These are phyloP conservation scores for Uncinocarpus reesii DNA, from an alignment of 2,329 filamentous ascomycete genomes.

Conservation along the genomic window DNA sequence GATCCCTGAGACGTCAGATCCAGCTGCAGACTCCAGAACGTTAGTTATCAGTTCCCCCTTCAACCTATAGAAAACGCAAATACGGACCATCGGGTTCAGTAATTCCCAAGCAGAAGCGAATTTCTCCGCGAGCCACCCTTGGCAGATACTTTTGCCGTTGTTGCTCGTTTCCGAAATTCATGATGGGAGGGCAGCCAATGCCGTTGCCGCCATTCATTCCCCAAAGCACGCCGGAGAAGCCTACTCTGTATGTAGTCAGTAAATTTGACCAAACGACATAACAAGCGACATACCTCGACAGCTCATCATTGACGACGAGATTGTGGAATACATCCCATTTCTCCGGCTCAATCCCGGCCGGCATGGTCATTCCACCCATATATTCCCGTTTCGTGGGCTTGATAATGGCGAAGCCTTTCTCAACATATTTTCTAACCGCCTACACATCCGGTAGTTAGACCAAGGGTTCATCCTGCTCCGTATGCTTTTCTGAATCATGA, in stretches of 20 bases:
- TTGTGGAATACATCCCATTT: constrained; percentile 50
- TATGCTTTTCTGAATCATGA: neutral
- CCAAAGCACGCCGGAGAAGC: constrained; percentile 48
- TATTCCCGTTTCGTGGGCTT: constrained; percentile 33
- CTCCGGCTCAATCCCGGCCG: constrained; percentile 38
- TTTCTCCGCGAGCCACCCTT: constrained; percentile 48
- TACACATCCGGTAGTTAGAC: constrained; percentile 13
- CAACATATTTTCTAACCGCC: constrained; percentile 31
- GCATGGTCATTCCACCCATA: constrained; percentile 32
- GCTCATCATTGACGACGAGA: constrained; percentile 48
- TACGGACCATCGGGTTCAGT: constrained; percentile 51
- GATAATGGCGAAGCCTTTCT: constrained; percentile 32
- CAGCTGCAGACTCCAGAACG: constrained; percentile 30
- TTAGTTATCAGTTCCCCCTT: too few species aligned
- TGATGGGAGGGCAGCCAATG: constrained; percentile 55
- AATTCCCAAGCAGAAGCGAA: constrained; percentile 54
- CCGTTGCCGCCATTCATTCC: constrained; percentile 50
- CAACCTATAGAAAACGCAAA: too few species aligned
- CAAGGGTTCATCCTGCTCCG: neutral
- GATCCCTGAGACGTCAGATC: constrained; percentile 56
- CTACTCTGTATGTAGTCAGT: constrained; percentile 34
- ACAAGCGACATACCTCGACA: constrained; percentile 18
- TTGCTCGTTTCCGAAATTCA: constrained; percentile 50
- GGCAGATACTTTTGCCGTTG: constrained; percentile 52
- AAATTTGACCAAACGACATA: neutral